Conservation (phyloP, 495 filamentous ascomycete species). For the Aspergillus haitiensis region DNA sequence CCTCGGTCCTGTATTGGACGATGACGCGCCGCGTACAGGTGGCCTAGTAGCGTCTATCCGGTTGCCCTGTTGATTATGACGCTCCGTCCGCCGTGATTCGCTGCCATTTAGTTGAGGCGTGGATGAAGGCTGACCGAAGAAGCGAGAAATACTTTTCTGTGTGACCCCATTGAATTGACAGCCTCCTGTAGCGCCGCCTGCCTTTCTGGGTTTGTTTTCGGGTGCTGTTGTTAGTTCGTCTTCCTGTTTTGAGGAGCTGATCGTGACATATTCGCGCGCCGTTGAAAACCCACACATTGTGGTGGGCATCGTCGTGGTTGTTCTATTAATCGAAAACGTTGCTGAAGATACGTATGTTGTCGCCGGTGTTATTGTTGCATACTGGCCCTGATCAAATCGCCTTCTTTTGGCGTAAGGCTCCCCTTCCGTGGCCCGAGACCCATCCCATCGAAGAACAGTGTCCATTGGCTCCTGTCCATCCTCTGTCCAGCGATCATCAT, state of each 20-base stretch:
- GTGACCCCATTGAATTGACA: slow-evolving; percentile 28
- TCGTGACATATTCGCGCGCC: slow-evolving; percentile 45
- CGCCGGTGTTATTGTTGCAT: slow-evolving; percentile 17
- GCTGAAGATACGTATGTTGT: slow-evolving; percentile 29
- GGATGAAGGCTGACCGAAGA: slow-evolving; percentile 32
- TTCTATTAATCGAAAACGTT: slow-evolving; percentile 31
- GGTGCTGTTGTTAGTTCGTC: slow-evolving; percentile 8
- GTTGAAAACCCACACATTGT: slow-evolving; percentile 45
- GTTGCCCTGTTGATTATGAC: slow-evolving; percentile 6
- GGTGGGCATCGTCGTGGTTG: slow-evolving; percentile 36
- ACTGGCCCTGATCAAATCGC: slow-evolving; percentile 31
- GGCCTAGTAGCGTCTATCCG: slow-evolving; percentile 1
- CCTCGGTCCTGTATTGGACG: slow-evolving; percentile 7
- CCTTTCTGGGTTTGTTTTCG: slow-evolving; percentile 24
- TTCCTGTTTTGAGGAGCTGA: slow-evolving; percentile 19
- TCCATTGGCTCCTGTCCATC: slow-evolving; percentile 54
- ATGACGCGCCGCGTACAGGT: neutral
- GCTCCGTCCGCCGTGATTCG: slow-evolving; percentile 9
- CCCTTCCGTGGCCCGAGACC: slow-evolving; percentile 24
- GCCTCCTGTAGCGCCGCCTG: slow-evolving; percentile 10
- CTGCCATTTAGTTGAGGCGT: slow-evolving; percentile 19
- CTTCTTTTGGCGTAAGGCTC: slow-evolving; percentile 39
- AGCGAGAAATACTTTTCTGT: slow-evolving; percentile 45
- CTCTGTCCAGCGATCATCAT: slow-evolving; percentile 65
- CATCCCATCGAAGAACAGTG: slow-evolving; percentile 39